Evolutionary conservation across 192 early-diverging fungal species (phyloP).

Genomic region (Thamnidium elegans): DNA sequence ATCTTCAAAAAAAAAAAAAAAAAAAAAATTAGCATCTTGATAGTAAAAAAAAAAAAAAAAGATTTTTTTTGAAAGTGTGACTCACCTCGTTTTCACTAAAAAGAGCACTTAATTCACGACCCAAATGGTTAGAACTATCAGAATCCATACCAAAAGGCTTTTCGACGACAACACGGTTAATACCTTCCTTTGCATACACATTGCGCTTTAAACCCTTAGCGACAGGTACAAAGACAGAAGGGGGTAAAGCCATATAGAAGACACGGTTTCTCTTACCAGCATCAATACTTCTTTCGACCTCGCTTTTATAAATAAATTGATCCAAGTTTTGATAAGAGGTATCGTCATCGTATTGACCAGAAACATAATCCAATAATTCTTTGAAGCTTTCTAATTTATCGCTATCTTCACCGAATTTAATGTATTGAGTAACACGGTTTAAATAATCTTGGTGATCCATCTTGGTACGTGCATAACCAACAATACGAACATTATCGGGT

Average conservation of each 20-base stretch:
- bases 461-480: conserved; percentile 91
- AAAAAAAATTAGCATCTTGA: no score
- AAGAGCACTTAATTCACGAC: conserved; percentile 63
- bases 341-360: conserved; percentile 82
- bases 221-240: conserved; percentile 90
- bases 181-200: conserved; percentile 60
- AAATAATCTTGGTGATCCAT: conserved; percentile 74
- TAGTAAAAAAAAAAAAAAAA: conserved; percentile 10
- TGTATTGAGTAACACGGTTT: conserved; percentile 64
- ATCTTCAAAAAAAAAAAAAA: conserved; percentile 49
- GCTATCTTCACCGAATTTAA: conserved; percentile 60
- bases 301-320: conserved; percentile 56
- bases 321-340: conserved; percentile 68
- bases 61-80: neutral
- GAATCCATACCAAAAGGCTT: conserved; percentile 97
- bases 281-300: conserved; percentile 37
- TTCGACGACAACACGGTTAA: conserved; percentile 90
- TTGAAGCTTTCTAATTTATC: conserved; percentile 61
- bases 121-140: conserved; percentile 75
- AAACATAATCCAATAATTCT: conserved; percentile 67
- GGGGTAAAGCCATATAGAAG: conserved; percentile 96
- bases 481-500: conserved; percentile 67
- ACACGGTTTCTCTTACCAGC: conserved; percentile 62
- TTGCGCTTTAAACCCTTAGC: conserved; percentile 68
- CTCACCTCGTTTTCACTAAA: conserved; percentile 88